Evolutionary conservation across 208 protist genomes (phyloP).

Genomic region (Leishmania martiniquensis): DNA sequence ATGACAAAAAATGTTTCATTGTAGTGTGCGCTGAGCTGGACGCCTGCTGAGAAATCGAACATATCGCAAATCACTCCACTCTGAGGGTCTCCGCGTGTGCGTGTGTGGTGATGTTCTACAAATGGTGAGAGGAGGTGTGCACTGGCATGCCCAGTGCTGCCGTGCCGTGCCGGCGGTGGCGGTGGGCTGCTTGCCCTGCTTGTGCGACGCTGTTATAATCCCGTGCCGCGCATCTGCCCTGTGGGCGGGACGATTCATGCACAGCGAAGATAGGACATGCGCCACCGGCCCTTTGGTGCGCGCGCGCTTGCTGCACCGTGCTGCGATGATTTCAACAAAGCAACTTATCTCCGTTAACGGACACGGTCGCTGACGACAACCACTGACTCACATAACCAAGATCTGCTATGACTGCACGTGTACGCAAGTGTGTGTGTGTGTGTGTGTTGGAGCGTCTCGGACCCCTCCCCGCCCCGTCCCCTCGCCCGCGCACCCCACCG

Average conservation of each 20-base stretch:
- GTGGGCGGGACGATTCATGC: conserved; percentile 52
- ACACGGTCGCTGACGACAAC: conserved; percentile 63
- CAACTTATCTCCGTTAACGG: conserved; percentile 51
- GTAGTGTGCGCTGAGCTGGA: conserved; percentile 31
- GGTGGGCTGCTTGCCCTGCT: background rate
- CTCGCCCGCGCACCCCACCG: background rate
- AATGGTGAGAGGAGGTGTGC: background rate
- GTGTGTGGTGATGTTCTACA: background rate
- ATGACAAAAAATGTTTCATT: conserved; percentile 25
- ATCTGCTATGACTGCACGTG: conserved; percentile 67
- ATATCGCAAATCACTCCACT: conserved; percentile 42
- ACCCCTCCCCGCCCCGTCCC: background rate
- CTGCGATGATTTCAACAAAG: conserved; percentile 16
- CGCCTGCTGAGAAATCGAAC: conserved; percentile 38
- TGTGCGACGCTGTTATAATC: conserved; percentile 28
- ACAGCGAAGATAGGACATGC: conserved; percentile 39
- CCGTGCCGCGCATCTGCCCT: conserved; percentile 24
- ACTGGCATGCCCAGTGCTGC: background rate
- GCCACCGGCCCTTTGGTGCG: background rate
- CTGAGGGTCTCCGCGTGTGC: conserved; percentile 19
- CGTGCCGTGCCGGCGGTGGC: conserved; percentile 30
- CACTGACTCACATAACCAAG: conserved; percentile 72
- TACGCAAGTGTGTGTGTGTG: background rate
- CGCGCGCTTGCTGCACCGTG: background rate
- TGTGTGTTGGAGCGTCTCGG: background rate